These are phyloP conservation scores for Trypanosomatidae sp. DNA, from an alignment of 208 protist genomes.

Conservation along the genomic window DNA sequence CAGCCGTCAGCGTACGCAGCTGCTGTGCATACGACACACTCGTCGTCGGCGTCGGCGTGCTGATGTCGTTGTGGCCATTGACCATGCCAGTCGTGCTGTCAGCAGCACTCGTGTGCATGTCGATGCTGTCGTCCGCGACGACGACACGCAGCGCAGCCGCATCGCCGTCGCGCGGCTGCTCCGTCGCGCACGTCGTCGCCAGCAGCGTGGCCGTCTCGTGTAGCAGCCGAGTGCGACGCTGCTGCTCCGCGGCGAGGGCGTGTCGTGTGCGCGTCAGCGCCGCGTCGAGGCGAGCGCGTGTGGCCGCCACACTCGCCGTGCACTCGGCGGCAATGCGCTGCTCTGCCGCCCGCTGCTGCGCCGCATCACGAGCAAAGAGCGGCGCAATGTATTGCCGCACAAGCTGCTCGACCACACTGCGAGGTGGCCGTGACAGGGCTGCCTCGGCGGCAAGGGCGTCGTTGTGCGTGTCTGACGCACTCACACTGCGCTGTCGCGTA, in stretches of 20 bases:
- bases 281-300: slow-evolving; percentile 18
- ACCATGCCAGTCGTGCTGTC: slow-evolving; percentile 55
- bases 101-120: slow-evolving; percentile 46
- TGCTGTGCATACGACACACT: slow-evolving; percentile 19
- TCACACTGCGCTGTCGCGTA: not conserved
- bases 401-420: slow-evolving; percentile 13
- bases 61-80: slow-evolving; percentile 42
- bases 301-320: slow-evolving; percentile 18
- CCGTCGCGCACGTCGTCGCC: too few species aligned
- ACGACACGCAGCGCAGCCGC: too few species aligned
- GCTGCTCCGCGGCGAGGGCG: too few species aligned
- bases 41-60: slow-evolving; percentile 36
- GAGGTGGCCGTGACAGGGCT: slow-evolving; percentile 8
- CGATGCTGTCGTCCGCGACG: too few species aligned
- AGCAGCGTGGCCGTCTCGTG: too few species aligned
- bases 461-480: not conserved
- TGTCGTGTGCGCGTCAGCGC: too few species aligned
- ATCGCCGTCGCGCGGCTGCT: too few species aligned
- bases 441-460: not conserved
- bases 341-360: slow-evolving; percentile 5
- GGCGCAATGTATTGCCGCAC: slow-evolving; percentile 16
- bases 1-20: too few species aligned
- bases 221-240: too few species aligned
- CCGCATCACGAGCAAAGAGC: slow-evolving; percentile 13
- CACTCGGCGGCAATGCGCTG: slow-evolving; percentile 16